A percentile compares a stretch with the other conserved stretches of the same genome.
These are phyloP conservation scores for Ceratopteris richardii DNA, from an alignment of 75 land plant genomes.

Conservation along the genomic window DNA sequence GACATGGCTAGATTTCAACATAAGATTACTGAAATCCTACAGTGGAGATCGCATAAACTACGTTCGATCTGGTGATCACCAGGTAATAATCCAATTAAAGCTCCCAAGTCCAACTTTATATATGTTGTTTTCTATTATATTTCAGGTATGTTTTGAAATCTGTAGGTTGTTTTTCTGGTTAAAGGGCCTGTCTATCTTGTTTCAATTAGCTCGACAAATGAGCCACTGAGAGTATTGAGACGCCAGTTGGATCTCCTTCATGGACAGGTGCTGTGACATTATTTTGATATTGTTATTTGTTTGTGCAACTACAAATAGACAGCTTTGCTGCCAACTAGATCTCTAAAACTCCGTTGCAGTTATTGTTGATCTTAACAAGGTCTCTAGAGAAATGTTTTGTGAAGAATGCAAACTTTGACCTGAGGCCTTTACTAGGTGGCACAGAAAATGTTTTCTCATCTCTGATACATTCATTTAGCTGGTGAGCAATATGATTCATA, in stretches of 20 bases:
- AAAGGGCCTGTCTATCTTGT: constrained; percentile 97
- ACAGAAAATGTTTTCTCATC: constrained; percentile 91
- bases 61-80: constrained; percentile 91
- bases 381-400: constrained; percentile 88
- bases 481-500: constrained; percentile 30
- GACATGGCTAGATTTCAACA: neutral
- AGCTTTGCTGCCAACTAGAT: too few species aligned
- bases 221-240: constrained; percentile 69
- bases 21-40: constrained; percentile 11
- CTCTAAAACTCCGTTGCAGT: too few species aligned
- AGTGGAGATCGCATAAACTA: constrained; percentile 80
- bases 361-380: constrained; percentile 86
- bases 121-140: neutral
- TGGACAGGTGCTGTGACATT: constrained; percentile 96
- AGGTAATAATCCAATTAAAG: constrained; percentile 37
- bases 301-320: too few species aligned
- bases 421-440: constrained; percentile 93
- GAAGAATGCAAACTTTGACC: constrained; percentile 92
- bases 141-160: neutral
- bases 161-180: constrained; percentile 86
- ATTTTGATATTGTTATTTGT: neutral
- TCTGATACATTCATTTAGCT: constrained; percentile 81
- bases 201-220: constrained; percentile 95
- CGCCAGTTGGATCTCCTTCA: constrained; percentile 87
- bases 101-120: neutral